Evolutionary conservation across 768 basidiomycete species (phyloP).

Genomic region (Stropharia rugosoannulata): DNA sequence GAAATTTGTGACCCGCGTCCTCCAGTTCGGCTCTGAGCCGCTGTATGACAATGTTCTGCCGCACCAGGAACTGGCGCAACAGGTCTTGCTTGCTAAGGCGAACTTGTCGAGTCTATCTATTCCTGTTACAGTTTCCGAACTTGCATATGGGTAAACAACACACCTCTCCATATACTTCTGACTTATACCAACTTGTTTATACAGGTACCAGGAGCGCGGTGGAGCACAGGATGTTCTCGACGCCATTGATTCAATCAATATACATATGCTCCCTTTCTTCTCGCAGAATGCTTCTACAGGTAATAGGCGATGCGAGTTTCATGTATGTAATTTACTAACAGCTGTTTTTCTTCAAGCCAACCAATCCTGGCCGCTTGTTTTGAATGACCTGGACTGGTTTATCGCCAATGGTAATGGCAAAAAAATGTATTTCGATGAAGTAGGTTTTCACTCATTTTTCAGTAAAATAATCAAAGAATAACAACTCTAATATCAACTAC

Average conservation of each 20-base stretch:
- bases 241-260: constrained; percentile 52
- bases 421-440: constrained; percentile 65
- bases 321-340: not conserved
- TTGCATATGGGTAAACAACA: constrained; percentile 40
- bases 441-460: constrained; percentile 17
- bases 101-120: constrained; percentile 47
- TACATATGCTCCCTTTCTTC: constrained; percentile 63
- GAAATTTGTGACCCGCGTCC: constrained; percentile 50
- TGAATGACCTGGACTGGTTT: constrained; percentile 55
- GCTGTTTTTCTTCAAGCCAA: constrained; percentile 28
- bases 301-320: constrained; percentile 6
- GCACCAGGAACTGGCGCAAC: constrained; percentile 38
- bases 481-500: not conserved
- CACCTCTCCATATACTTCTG: not conserved
- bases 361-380: constrained; percentile 51
- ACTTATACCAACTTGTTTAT: not conserved
- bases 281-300: constrained; percentile 45
- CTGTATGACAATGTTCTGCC: constrained; percentile 49
- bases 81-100: constrained; percentile 43
- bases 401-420: constrained; percentile 52
- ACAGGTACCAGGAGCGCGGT: constrained; percentile 39
- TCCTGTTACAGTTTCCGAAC: constrained; percentile 55
- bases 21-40: constrained; percentile 63
- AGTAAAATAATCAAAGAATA: not conserved
- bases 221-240: constrained; percentile 52